These are phyloP conservation scores for Neonectria punicea DNA, from an alignment of 2,329 filamentous ascomycete genomes.

Conservation along the genomic window DNA sequence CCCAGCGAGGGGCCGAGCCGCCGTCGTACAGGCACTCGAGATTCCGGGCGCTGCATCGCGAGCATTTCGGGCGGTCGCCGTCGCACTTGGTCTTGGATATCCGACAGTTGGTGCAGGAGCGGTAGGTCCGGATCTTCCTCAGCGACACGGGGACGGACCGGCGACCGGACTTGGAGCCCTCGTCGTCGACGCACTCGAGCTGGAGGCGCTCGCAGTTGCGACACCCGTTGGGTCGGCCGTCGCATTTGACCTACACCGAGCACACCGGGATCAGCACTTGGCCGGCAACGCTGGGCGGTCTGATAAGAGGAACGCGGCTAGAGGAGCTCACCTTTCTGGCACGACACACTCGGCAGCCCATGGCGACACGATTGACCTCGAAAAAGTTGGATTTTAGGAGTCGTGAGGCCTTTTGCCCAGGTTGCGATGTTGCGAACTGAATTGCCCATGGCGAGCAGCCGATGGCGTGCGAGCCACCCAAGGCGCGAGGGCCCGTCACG, in stretches of 20 bases:
- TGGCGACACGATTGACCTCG: constrained; percentile 37
- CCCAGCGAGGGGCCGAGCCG: constrained; percentile 51
- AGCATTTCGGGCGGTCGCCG: constrained; percentile 53
- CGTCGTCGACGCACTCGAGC: constrained; percentile 53
- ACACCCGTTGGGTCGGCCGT: constrained; percentile 54
- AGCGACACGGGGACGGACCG: constrained; percentile 44
- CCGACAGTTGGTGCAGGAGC: constrained; percentile 53
- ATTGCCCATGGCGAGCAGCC: constrained; percentile 43
- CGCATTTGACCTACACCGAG: constrained; percentile 52
- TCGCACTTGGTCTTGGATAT: constrained; percentile 56
- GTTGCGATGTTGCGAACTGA: constrained; percentile 32
- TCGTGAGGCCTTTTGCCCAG: constrained; percentile 34
- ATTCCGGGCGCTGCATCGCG: constrained; percentile 48
- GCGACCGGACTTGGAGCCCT: constrained; percentile 43
- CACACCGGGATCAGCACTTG: constrained; percentile 26
- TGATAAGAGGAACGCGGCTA: constrained; percentile 1
- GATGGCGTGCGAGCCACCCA: constrained; percentile 45
- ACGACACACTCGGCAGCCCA: constrained; percentile 55
- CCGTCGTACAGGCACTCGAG: constrained; percentile 53
- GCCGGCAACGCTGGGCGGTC: not conserved
- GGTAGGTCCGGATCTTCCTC: constrained; percentile 54
- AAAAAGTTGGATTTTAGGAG: constrained; percentile 23
- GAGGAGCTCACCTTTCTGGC: constrained; percentile 50
- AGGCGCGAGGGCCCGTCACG: constrained; percentile 38
- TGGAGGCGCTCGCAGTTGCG: constrained; percentile 56